These are phyloP conservation scores for Teunomyces aglyptinius DNA, from an alignment of 805 yeast species.

Conservation along the genomic window DNA sequence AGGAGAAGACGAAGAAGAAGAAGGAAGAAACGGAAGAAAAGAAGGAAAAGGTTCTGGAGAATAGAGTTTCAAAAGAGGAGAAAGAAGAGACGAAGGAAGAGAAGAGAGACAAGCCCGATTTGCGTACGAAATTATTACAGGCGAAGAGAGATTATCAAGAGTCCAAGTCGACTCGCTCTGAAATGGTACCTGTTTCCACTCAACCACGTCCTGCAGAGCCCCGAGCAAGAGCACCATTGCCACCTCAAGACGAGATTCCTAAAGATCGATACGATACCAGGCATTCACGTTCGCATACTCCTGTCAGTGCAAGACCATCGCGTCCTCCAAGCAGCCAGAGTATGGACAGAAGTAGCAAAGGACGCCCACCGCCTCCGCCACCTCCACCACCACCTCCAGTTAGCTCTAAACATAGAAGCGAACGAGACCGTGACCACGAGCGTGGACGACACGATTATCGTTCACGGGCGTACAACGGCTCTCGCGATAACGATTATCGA, in stretches of 20 bases:
- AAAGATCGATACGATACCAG: slow-evolving; percentile 5
- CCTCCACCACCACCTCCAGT: slow-evolving; percentile 22
- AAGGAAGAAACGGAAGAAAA: slow-evolving; percentile 6
- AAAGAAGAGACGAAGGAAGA: background rate
- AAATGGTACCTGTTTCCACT: slow-evolving; percentile 1
- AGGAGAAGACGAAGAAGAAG: background rate
- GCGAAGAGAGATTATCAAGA: slow-evolving; percentile 23
- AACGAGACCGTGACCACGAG: slow-evolving; percentile 8
- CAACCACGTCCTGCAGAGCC: slow-evolving; percentile 6
- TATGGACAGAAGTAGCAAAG: background rate
- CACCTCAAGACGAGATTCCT: slow-evolving; percentile 19
- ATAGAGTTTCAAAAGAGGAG: slow-evolving; percentile 7
- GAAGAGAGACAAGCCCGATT: slow-evolving; percentile 10
- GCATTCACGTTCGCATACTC: background rate
- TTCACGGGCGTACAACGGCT: background rate
- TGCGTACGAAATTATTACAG: slow-evolving; percentile 20
- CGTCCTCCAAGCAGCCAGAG: slow-evolving; percentile 1
- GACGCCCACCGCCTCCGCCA: slow-evolving; percentile 4
- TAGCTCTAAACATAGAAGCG: slow-evolving; percentile 11
- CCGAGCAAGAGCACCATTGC: slow-evolving; percentile 19
- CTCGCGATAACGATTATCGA: slow-evolving; percentile 7
- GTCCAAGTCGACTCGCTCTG: slow-evolving; percentile 1
- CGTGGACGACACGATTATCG: slow-evolving; percentile 5
- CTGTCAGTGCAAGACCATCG: background rate
- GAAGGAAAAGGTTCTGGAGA: slow-evolving; percentile 10